phyloP scores from a whole-genome alignment of 176 grass and related monocot genomes.

The Chloris gayana region DNA sequence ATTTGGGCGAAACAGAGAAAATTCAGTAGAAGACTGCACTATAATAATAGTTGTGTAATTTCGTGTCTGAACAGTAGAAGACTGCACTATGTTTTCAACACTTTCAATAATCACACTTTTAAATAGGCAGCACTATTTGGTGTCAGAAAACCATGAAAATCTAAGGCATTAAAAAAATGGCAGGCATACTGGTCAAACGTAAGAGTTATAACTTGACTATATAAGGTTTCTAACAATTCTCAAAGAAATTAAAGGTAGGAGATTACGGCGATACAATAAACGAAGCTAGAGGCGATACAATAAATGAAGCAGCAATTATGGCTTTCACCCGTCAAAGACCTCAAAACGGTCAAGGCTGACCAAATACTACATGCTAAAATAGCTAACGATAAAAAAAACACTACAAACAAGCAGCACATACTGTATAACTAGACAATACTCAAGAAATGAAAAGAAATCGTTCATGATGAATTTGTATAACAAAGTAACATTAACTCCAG shows the following conservation, averaged over 20 bases:
- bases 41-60: background rate
- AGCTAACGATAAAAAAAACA: background rate
- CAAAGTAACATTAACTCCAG: background rate
- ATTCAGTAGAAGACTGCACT: background rate
- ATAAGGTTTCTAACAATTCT: background rate
- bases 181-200: background rate
- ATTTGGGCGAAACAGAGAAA: background rate
- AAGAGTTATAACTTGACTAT: background rate
- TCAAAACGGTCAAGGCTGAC: background rate
- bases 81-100: background rate
- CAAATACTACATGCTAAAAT: background rate
- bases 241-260: background rate
- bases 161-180: no score
- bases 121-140: background rate
- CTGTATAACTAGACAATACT: background rate
- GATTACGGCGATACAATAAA: no score
- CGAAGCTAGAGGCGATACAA: background rate
- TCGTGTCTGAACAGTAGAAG: background rate
- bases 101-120: background rate
- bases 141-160: background rate
- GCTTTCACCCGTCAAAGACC: background rate
- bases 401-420: background rate
- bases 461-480: background rate
- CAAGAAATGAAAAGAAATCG: background rate
- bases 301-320: background rate